phyloP scores from a whole-genome alignment of 805 yeast genomes.

The Wickerhamiella alocasiicola region DNA sequence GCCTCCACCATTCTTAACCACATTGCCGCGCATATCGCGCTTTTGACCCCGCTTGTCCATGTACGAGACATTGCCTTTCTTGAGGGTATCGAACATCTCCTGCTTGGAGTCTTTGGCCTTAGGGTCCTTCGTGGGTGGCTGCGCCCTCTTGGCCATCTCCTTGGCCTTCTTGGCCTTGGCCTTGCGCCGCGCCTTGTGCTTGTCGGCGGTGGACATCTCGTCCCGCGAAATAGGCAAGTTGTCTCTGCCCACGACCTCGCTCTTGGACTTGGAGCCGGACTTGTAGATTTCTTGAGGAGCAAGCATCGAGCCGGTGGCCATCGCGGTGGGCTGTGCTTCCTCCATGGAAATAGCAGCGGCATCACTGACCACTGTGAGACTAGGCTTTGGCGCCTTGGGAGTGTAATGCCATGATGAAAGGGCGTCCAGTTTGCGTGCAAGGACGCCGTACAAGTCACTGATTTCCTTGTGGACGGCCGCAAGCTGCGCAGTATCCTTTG shows the following conservation, averaged over 20 bases:
- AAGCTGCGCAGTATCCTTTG: slow-evolving; percentile 49
- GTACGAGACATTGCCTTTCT: slow-evolving; percentile 65
- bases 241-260: slow-evolving; percentile 51
- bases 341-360: slow-evolving; percentile 80
- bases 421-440: slow-evolving; percentile 69
- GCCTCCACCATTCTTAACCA: slow-evolving; percentile 34
- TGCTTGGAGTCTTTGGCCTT: slow-evolving; percentile 29
- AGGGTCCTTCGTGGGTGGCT: slow-evolving; percentile 29
- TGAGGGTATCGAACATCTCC: slow-evolving; percentile 52
- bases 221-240: slow-evolving; percentile 72
- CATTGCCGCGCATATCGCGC: slow-evolving; percentile 59
- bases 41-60: slow-evolving; percentile 65
- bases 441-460: slow-evolving; percentile 43
- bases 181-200: slow-evolving; percentile 75
- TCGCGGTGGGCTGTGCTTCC: slow-evolving; percentile 86
- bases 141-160: slow-evolving; percentile 28
- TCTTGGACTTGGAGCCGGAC: slow-evolving; percentile 30
- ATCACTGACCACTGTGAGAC: slow-evolving; percentile 70
- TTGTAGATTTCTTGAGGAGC: slow-evolving; percentile 93
- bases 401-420: slow-evolving; percentile 88
- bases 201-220: slow-evolving; percentile 74
- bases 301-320: slow-evolving; percentile 57
- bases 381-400: slow-evolving; percentile 77
- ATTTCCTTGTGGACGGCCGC: slow-evolving; percentile 70
- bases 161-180: slow-evolving; percentile 69